Evolutionary conservation across 768 basidiomycete genomes (phyloP).

Genomic region (Xanthoconium stramineum): DNA sequence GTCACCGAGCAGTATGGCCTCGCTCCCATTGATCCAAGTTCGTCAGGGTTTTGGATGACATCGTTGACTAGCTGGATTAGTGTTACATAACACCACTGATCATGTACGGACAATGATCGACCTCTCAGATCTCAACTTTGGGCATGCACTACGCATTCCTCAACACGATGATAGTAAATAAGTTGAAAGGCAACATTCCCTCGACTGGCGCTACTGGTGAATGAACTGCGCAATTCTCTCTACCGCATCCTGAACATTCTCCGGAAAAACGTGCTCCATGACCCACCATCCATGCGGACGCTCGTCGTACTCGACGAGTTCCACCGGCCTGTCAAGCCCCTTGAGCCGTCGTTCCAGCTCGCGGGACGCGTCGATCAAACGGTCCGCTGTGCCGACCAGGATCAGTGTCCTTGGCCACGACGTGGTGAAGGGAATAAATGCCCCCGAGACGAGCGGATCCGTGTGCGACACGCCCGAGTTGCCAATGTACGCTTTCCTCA

Average conservation of each 20-base stretch:
- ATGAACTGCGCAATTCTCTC: slow-evolving; percentile 13
- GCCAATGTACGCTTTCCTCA: slow-evolving; percentile 9
- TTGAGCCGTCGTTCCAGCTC: slow-evolving; percentile 7
- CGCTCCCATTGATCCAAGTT: slow-evolving; percentile 2
- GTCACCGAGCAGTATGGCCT: neutral
- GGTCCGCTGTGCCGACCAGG: slow-evolving; percentile 19
- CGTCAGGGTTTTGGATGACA: slow-evolving; percentile 6
- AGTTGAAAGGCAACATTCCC: too few species aligned
- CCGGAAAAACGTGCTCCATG: slow-evolving; percentile 14
- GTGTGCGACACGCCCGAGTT: slow-evolving; percentile 3
- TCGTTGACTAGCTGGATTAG: slow-evolving; percentile 18
- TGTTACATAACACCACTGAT: slow-evolving; percentile 3
- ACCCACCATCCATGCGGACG: slow-evolving; percentile 25
- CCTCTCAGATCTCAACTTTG: too few species aligned
- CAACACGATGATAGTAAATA: neutral
- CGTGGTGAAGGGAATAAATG: slow-evolving; percentile 9
- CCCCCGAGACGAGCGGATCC: slow-evolving; percentile 20
- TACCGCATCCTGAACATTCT: slow-evolving; percentile 7
- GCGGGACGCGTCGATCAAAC: slow-evolving; percentile 6
- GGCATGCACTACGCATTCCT: slow-evolving; percentile 12
- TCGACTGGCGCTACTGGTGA: too few species aligned
- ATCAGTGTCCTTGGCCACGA: slow-evolving; percentile 25
- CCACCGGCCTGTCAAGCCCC: slow-evolving; percentile 1
- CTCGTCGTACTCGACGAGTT: slow-evolving; percentile 25
- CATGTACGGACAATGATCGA: slow-evolving; percentile 12